Conservation (phyloP, 2,329 filamentous ascomycete species). For the Rosellinia necatrix region DNA sequence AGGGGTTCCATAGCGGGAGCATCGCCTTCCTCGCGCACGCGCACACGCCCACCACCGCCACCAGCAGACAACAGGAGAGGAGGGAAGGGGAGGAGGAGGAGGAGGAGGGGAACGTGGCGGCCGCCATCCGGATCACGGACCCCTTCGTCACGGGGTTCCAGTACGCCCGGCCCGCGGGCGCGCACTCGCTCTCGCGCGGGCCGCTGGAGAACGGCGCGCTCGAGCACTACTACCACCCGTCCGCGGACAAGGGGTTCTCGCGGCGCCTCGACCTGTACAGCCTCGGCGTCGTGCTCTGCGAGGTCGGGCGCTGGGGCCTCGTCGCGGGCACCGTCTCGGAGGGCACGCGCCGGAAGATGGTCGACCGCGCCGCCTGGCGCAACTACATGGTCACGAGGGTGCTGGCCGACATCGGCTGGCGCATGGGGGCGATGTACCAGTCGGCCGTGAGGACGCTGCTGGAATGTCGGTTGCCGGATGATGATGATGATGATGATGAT, state of each 20-base stretch:
- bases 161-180: slow-evolving; percentile 16
- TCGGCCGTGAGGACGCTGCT: slow-evolving; percentile 18
- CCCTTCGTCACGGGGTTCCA: slow-evolving; percentile 26
- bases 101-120: too few species aligned
- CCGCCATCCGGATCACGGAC: slow-evolving; percentile 1
- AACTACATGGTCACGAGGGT: slow-evolving; percentile 2
- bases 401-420: slow-evolving; percentile 23
- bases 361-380: slow-evolving; percentile 7
- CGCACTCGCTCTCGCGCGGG: slow-evolving; percentile 13
- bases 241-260: slow-evolving; percentile 3
- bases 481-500: not conserved
- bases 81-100: too few species aligned
- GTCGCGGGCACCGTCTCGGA: not conserved
- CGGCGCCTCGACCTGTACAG: slow-evolving; percentile 21
- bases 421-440: slow-evolving; percentile 25
- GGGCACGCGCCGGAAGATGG: not conserved
- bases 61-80: too few species aligned
- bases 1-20: slow-evolving; percentile 23
- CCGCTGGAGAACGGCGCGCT: slow-evolving; percentile 9
- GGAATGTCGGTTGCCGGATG: slow-evolving; percentile 14
- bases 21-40: slow-evolving; percentile 17
- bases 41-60: too few species aligned
- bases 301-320: slow-evolving; percentile 21
- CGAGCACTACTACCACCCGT: slow-evolving; percentile 20
- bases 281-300: slow-evolving; percentile 23